Evolutionary conservation across 768 basidiomycete species (phyloP), one percentile per base, ranked within the genome.

Genomic region (Podaxis mareebaensis): DNA sequence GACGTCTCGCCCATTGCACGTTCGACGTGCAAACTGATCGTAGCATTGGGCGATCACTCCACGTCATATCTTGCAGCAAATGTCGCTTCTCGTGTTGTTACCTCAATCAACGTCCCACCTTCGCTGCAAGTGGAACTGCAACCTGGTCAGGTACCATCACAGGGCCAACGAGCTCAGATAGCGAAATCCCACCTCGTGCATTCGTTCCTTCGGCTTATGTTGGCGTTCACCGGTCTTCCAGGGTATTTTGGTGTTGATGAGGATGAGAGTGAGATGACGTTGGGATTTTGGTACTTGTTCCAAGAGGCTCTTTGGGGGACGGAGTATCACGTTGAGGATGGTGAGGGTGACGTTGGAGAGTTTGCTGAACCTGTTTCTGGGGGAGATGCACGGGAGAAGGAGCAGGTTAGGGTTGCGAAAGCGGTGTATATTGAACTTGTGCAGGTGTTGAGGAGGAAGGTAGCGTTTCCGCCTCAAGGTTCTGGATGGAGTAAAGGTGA

Each of bases 201-300:
- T 67, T 82, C 79, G 0, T 93, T 91, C 69, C 76, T 98, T 2
- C 81, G 84, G 4, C 73, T 92, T 11, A 72, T 96, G 54, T 75
- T 97, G 20, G 81, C 86, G 17, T 90, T 91, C 65, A 93, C 92
- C 0, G 88, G 86, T 1, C 74, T 79, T 10, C 85, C 88, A 0
- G 93, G 93, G 0, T 86, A 85, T 64, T 93, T 89, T 69, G 92
- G 91, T 1, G 82, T 85, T 0, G 94, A 96, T 53, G 95, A 96
- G 71, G 91, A 93, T 54, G 89, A 92, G 70, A 95, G 92, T 68
- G 93, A 96, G 74, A 83, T 90, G 80, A 91, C 91, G 2, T 82
- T 96, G 2, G 86, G 86, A 1, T 96, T 96, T 69, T 96, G 96
- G 91, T 96, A 93, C 66, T 77, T 93, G 44, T 84, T 96, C 61